These are phyloP conservation scores for Stromatinia cepivora DNA, from an alignment of 2,329 filamentous ascomycete genomes.

Conservation along the genomic window DNA sequence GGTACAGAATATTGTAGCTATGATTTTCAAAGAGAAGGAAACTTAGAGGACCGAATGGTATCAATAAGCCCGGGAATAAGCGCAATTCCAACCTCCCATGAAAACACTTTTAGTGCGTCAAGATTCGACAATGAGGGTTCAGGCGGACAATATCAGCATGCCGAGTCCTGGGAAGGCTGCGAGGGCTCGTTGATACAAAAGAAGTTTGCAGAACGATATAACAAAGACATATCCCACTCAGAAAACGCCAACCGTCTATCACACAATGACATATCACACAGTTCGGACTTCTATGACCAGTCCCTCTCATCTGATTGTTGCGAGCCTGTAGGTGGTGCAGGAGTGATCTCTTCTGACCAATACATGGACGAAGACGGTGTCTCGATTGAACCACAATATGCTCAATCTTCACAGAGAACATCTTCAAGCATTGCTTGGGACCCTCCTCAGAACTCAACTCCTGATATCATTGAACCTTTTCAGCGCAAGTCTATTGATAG, in stretches of 20 bases:
- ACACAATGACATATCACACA: not conserved
- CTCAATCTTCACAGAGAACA: not conserved
- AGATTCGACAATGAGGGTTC: not conserved
- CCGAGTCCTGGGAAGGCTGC: not conserved
- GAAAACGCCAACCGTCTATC: not conserved
- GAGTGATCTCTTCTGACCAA: not conserved
- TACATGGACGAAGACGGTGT: not conserved
- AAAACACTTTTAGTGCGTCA: no score
- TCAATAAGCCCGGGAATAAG: conserved; percentile 36
- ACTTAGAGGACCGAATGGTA: not conserved
- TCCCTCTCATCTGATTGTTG: not conserved
- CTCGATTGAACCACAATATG: not conserved
- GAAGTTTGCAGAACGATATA: not conserved
- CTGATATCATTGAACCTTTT: not conserved
- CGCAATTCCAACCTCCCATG: conserved; percentile 2
- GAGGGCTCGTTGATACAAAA: not conserved
- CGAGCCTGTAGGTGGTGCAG: not conserved
- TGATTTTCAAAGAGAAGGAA: not conserved
- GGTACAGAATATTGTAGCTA: not conserved
- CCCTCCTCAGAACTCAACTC: not conserved
- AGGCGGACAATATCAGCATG: not conserved
- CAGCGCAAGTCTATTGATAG: not conserved
- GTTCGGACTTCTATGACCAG: not conserved
- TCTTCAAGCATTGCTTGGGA: conserved; percentile 21
- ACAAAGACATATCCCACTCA: not conserved